Conservation (phyloP, 2,329 filamentous ascomycete species). For the Bimuria novae-zelandiae region DNA sequence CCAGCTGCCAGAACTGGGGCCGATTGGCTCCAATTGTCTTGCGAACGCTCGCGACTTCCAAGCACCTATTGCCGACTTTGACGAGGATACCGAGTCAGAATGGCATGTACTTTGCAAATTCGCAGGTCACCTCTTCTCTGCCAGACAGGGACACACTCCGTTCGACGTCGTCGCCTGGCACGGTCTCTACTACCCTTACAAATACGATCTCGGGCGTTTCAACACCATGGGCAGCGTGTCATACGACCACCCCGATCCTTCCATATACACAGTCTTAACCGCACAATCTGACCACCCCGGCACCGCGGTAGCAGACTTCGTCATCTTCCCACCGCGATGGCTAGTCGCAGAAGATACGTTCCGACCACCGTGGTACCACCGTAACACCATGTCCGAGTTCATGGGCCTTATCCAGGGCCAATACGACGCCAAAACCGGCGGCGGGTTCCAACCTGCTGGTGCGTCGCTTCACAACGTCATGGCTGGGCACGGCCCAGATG, state of each 20-base stretch:
- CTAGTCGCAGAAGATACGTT: constrained; percentile 71
- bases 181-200: constrained; percentile 68
- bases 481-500: constrained; percentile 71
- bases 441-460: constrained; percentile 66
- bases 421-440: constrained; percentile 64
- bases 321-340: constrained; percentile 75
- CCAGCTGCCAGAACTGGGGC: constrained; percentile 68
- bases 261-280: constrained; percentile 69
- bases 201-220: constrained; percentile 63
- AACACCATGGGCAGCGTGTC: constrained; percentile 61
- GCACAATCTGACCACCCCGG: constrained; percentile 61
- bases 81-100: constrained; percentile 58
- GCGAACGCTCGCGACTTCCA: constrained; percentile 70
- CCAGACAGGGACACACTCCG: constrained; percentile 66
- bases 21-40: constrained; percentile 68
- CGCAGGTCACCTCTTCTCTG: constrained; percentile 63
- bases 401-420: constrained; percentile 68
- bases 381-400: constrained; percentile 71
- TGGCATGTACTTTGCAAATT: constrained; percentile 67
- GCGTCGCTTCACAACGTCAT: constrained; percentile 74
- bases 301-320: constrained; percentile 68
- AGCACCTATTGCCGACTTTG: constrained; percentile 62
- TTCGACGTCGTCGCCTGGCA: constrained; percentile 77
- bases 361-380: constrained; percentile 73
- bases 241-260: constrained; percentile 69